Percentiles rank a stretch among this genome's conserved stretches.
Conservation (phyloP, 1,139 yeast genomes). For the Magnusiomyces starmeri region DNA sequence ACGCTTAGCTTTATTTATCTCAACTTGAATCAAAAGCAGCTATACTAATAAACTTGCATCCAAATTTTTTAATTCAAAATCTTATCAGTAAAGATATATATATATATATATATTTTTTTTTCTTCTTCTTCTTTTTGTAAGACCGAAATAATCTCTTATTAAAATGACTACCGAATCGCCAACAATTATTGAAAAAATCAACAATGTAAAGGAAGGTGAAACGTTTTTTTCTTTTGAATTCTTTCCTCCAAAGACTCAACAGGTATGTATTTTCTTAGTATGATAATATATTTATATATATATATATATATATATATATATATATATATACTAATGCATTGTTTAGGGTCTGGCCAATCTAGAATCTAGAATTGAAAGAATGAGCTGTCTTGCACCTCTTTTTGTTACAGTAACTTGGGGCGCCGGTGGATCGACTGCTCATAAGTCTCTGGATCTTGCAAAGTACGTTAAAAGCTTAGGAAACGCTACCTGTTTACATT, state of each 20-base stretch:
- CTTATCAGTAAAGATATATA: no score
- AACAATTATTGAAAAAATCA: conserved; percentile 49
- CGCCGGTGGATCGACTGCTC: conserved; percentile 93
- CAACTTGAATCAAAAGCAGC: no score
- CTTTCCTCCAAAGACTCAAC: conserved; percentile 92
- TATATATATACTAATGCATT: no score
- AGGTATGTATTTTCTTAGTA: conserved; percentile 34
- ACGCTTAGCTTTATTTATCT: not conserved
- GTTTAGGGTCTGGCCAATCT: conserved; percentile 79
- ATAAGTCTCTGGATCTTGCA: conserved; percentile 79
- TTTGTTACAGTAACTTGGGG: conserved; percentile 98
- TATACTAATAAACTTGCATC: no score
- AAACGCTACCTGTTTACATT: conserved; percentile 81
- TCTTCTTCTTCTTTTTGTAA: no score
- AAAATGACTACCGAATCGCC: not conserved
- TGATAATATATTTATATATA: not conserved
- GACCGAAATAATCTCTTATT: no score
- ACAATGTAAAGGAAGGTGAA: conserved; percentile 43
- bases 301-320: not conserved
- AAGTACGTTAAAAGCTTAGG: conserved; percentile 68
- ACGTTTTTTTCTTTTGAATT: conserved; percentile 83
- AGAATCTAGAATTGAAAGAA: conserved; percentile 76
- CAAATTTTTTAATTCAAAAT: no score
- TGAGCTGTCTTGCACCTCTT: conserved; percentile 80
- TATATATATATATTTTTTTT: no score